phyloP scores from a whole-genome alignment of 225 moss, liverwort and hornwort species.

The Sphagnum tenellum region DNA sequence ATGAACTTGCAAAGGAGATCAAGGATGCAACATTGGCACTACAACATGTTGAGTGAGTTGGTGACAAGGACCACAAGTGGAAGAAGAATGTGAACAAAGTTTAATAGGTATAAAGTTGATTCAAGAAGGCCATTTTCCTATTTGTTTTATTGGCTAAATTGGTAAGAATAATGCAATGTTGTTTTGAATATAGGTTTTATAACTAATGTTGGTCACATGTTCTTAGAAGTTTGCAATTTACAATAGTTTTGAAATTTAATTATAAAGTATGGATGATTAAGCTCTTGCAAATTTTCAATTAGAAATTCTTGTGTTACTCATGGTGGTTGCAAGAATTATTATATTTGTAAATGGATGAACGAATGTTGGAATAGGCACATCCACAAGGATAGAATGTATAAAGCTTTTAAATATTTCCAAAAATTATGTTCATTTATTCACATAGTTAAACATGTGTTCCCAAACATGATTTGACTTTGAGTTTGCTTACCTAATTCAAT shows the following conservation, averaged over 20 bases:
- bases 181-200: too few species aligned
- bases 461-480: too few species aligned
- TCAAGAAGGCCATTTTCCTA: background rate
- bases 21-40: slow-evolving; percentile 49
- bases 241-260: too few species aligned
- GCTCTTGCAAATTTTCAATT: too few species aligned
- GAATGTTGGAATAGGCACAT: slow-evolving; percentile 61
- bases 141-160: background rate
- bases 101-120: slow-evolving; percentile 39
- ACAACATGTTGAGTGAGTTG: slow-evolving; percentile 59
- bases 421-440: background rate
- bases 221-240: too few species aligned
- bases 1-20: slow-evolving; percentile 65
- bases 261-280: too few species aligned
- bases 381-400: slow-evolving; percentile 77
- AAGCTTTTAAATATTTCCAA: background rate
- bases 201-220: too few species aligned
- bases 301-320: too few species aligned
- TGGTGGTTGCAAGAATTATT: slow-evolving; percentile 30
- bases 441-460: too few species aligned
- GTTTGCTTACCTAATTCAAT: too few species aligned
- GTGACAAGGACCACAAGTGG: slow-evolving; percentile 67
- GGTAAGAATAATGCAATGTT: too few species aligned
- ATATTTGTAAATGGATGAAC: slow-evolving; percentile 64
- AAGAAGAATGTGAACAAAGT: slow-evolving; percentile 67